phyloP scores from a whole-genome alignment of 2,329 filamentous ascomycete species.

The Pseudovirgaria hyperparasitica region DNA sequence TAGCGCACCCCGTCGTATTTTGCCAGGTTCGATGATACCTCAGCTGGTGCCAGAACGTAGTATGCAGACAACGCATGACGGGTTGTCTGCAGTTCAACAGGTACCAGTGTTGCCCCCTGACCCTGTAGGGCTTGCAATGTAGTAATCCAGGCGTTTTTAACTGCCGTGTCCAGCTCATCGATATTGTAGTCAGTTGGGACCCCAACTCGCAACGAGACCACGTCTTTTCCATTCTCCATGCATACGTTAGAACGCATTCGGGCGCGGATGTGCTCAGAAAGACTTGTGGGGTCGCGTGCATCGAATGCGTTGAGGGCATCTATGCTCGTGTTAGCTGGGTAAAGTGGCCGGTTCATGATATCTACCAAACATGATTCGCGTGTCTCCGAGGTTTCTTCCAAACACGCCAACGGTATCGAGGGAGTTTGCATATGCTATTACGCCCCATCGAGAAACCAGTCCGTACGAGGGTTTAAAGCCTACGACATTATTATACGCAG shows the following conservation, averaged over 20 bases:
- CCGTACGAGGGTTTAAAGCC: conserved; percentile 92
- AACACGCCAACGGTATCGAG: conserved; percentile 80
- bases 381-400: conserved; percentile 41
- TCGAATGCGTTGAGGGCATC: conserved; percentile 49
- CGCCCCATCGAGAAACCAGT: conserved; percentile 70
- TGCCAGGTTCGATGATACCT: conserved; percentile 89
- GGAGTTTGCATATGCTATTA: conserved; percentile 86
- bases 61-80: conserved; percentile 81
- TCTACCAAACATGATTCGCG: conserved; percentile 27
- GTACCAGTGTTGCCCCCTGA: conserved; percentile 58
- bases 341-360: not conserved
- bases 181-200: conserved; percentile 76
- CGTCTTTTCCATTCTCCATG: too few relatives aligned
- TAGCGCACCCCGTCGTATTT: conserved; percentile 98
- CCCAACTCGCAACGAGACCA: conserved; percentile 37
- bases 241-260: conserved; percentile 13
- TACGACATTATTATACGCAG: conserved; percentile 70
- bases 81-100: conserved; percentile 72
- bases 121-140: conserved; percentile 47
- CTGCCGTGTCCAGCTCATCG: conserved; percentile 55
- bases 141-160: conserved; percentile 57
- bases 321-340: conserved; percentile 12
- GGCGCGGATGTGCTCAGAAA: conserved; percentile 43
- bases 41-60: conserved; percentile 88
- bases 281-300: conserved; percentile 59